phyloP scores from a whole-genome alignment of 345 rosid genomes.

The Chamaenerion angustifolium region DNA sequence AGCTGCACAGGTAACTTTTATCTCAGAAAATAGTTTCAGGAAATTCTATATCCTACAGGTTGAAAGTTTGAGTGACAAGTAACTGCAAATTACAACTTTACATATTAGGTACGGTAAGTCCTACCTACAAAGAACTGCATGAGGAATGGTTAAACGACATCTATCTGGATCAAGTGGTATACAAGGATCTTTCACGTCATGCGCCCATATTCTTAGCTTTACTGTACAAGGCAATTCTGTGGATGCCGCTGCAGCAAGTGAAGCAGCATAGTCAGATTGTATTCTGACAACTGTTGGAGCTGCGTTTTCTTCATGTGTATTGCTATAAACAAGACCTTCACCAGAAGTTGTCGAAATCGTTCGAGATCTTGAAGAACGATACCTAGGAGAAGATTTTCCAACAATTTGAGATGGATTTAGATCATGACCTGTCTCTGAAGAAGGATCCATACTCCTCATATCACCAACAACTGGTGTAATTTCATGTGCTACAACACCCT shows the following conservation, averaged over 20 bases:
- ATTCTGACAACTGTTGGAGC: conserved; percentile 46
- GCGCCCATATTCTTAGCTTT: conserved; percentile 80
- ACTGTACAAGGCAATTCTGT: conserved; percentile 96
- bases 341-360: conserved; percentile 13
- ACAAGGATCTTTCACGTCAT: conserved; percentile 62
- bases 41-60: no score
- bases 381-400: conserved; percentile 26
- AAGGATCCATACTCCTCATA: conserved; percentile 10
- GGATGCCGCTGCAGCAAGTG: conserved; percentile 70
- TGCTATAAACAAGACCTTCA: conserved; percentile 18
- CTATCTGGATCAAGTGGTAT: conserved; percentile 42
- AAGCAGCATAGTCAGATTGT: conserved; percentile 60
- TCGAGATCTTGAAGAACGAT: conserved; percentile 21
- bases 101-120: not conserved
- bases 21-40: no score
- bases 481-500: conserved; percentile 16
- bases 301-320: conserved; percentile 18
- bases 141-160: conserved; percentile 65
- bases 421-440: conserved; percentile 12
- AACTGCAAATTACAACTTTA: not conserved
- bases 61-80: not conserved
- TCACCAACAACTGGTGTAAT: conserved; percentile 16
- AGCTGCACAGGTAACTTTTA: no score
- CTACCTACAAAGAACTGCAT: conserved; percentile 97
- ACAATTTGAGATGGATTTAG: conserved; percentile 12